Conservation (phyloP, 345 rosid genomes). For the Cochlearia excelsa region DNA sequence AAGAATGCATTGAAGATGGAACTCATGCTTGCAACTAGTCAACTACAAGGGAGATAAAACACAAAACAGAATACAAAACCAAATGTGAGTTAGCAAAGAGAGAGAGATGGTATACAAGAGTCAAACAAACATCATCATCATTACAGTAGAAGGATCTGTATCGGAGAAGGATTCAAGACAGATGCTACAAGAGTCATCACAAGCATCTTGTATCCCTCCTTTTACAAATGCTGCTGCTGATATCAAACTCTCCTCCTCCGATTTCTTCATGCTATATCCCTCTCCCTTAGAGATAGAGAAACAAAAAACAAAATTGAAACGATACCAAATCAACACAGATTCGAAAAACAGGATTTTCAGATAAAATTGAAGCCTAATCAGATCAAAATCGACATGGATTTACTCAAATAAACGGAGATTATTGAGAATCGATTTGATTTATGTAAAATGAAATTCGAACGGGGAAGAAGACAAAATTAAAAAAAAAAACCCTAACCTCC, state of each 20-base stretch:
- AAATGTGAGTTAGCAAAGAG: neutral
- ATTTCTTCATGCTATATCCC: slow-evolving; percentile 43
- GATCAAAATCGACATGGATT: neutral
- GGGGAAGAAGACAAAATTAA: no score
- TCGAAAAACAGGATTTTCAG: neutral
- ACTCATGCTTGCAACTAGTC: slow-evolving; percentile 89
- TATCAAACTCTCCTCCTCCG: slow-evolving; percentile 53
- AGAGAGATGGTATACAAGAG: neutral
- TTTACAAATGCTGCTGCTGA: slow-evolving; percentile 96
- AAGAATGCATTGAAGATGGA: slow-evolving; percentile 94
- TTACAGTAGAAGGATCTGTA: slow-evolving; percentile 83
- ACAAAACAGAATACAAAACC: slow-evolving; percentile 1
- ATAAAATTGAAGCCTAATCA: slow-evolving; percentile 4
- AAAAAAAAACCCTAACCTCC: slow-evolving; percentile 37
- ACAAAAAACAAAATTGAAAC: neutral
- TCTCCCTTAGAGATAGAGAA: slow-evolving; percentile 37
- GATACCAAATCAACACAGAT: no score
- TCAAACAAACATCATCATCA: no score
- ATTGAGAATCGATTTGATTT: neutral
- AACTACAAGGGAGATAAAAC: slow-evolving; percentile 42
- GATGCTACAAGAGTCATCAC: slow-evolving; percentile 97
- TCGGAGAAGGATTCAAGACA: slow-evolving; percentile 86
- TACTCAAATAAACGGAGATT: no score
- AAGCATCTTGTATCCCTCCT: slow-evolving; percentile 95
- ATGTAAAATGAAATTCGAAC: slow-evolving; percentile 8